Evolutionary conservation across 306 rosid genomes (phyloP).

Genomic region (Medicago lupulina): DNA sequence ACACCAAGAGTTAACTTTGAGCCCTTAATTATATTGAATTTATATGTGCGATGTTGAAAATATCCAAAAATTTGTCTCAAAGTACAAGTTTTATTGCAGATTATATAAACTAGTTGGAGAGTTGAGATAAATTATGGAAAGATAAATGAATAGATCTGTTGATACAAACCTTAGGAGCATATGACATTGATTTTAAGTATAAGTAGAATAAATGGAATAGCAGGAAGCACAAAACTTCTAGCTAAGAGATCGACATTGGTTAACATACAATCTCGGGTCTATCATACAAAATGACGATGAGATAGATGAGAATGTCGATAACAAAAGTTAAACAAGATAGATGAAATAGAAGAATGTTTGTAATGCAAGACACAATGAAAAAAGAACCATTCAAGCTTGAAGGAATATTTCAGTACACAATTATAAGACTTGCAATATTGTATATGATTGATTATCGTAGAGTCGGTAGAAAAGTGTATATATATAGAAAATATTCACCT

Average conservation of each 20-base stretch:
- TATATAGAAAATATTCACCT: conserved; percentile 57
- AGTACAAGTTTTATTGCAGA: too few relatives aligned
- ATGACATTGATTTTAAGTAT: not conserved
- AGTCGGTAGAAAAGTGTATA: not conserved
- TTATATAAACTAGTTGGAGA: too few relatives aligned
- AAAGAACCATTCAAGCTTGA: not conserved
- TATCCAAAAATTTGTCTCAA: too few relatives aligned
- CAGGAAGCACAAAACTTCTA: not conserved
- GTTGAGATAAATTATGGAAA: too few relatives aligned
- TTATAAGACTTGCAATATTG: not conserved
- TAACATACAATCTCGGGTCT: not conserved
- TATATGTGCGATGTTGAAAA: too few relatives aligned
- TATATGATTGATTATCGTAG: not conserved
- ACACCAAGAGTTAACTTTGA: too few relatives aligned
- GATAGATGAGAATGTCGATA: not conserved
- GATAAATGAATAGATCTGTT: too few relatives aligned
- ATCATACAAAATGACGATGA: not conserved
- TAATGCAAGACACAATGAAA: not conserved
- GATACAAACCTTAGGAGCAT: not conserved
- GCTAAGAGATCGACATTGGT: not conserved
- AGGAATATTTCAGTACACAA: not conserved
- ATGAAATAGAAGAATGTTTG: not conserved
- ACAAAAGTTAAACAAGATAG: not conserved
- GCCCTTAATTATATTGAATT: too few relatives aligned
- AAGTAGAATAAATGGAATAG: not conserved